A percentile compares a stretch with the other conserved stretches of the same genome.
Conservation (phyloP, 2,329 filamentous ascomycete genomes). For the Beauveria sp. region DNA sequence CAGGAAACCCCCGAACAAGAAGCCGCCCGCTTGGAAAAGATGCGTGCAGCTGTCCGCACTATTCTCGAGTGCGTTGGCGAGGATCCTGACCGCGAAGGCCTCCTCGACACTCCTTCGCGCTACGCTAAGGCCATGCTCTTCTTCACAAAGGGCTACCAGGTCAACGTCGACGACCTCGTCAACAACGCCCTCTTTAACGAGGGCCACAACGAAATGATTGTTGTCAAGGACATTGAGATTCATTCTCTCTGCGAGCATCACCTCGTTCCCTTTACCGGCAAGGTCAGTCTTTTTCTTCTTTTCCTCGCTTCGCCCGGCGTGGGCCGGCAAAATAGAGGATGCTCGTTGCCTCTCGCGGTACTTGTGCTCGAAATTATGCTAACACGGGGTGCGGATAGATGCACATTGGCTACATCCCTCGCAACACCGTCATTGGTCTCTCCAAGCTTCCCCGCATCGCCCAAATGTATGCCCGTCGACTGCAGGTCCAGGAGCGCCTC, state of each 20-base stretch:
- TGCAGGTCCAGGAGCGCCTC: slow-evolving; percentile 93
- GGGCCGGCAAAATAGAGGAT: background rate
- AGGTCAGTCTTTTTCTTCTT: slow-evolving; percentile 45
- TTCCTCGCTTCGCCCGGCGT: slow-evolving; percentile 3
- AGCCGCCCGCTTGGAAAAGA: slow-evolving; percentile 45
- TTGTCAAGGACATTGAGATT: slow-evolving; percentile 95
- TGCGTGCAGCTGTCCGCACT: slow-evolving; percentile 56
- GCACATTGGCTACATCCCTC: slow-evolving; percentile 97
- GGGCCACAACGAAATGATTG: slow-evolving; percentile 93
- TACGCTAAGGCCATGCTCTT: slow-evolving; percentile 95
- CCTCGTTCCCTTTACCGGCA: slow-evolving; percentile 90
- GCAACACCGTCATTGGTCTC: slow-evolving; percentile 83
- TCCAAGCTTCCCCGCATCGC: slow-evolving; percentile 94
- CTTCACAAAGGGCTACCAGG: slow-evolving; percentile 94
- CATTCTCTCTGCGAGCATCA: slow-evolving; percentile 96
- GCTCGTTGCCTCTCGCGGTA: background rate
- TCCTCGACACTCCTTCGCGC: slow-evolving; percentile 65
- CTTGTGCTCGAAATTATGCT: background rate
- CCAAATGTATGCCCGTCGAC: slow-evolving; percentile 88
- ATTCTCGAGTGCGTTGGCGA: slow-evolving; percentile 63
- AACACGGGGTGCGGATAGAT: slow-evolving; percentile 50
- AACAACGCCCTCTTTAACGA: slow-evolving; percentile 94
- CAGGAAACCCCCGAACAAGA: slow-evolving; percentile 43
- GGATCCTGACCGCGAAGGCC: slow-evolving; percentile 57
- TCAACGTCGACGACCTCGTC: slow-evolving; percentile 85